These are phyloP conservation scores for Hypoxylon sp. DNA, from an alignment of 2,329 filamentous ascomycete species.

Conservation along the genomic window DNA sequence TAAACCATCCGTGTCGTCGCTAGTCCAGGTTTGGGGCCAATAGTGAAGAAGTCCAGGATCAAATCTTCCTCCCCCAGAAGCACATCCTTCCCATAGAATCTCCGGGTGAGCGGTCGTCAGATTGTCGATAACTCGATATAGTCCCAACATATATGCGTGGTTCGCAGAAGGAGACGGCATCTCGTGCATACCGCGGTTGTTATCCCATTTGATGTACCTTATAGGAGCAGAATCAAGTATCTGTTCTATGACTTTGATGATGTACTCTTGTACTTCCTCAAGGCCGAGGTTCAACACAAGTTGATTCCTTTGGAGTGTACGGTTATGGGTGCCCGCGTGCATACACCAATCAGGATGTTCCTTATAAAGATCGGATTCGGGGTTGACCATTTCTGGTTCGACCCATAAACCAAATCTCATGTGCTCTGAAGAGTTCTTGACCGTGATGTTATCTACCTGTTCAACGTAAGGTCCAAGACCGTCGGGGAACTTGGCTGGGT, in stretches of 20 bases:
- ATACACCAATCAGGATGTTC: slow-evolving; percentile 75
- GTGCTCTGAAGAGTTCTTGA: slow-evolving; percentile 60
- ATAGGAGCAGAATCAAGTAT: slow-evolving; percentile 68
- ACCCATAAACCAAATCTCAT: slow-evolving; percentile 75
- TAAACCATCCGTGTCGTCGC: slow-evolving; percentile 73
- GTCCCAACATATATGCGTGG: slow-evolving; percentile 72
- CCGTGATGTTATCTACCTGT: slow-evolving; percentile 63
- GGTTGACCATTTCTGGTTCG: slow-evolving; percentile 77
- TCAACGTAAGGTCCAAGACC: slow-evolving; percentile 66
- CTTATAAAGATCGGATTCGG: slow-evolving; percentile 70
- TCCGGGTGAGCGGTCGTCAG: slow-evolving; percentile 71
- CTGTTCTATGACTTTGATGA: slow-evolving; percentile 67
- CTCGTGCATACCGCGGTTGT: slow-evolving; percentile 75
- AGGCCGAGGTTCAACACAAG: slow-evolving; percentile 73
- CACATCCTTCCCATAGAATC: slow-evolving; percentile 76
- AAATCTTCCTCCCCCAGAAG: slow-evolving; percentile 74
- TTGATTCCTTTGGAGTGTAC: slow-evolving; percentile 69
- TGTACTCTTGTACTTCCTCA: slow-evolving; percentile 72
- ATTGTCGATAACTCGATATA: slow-evolving; percentile 72
- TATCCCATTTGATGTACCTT: slow-evolving; percentile 76
- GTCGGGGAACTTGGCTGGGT: slow-evolving; percentile 69
- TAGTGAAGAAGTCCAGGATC: slow-evolving; percentile 74
- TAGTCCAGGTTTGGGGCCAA: slow-evolving; percentile 76
- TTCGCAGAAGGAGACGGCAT: slow-evolving; percentile 64
- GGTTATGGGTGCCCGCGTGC: slow-evolving; percentile 67